Evolutionary conservation across 495 filamentous ascomycete species (phyloP).

Genomic region (Parathielavia hyrcaniae): DNA sequence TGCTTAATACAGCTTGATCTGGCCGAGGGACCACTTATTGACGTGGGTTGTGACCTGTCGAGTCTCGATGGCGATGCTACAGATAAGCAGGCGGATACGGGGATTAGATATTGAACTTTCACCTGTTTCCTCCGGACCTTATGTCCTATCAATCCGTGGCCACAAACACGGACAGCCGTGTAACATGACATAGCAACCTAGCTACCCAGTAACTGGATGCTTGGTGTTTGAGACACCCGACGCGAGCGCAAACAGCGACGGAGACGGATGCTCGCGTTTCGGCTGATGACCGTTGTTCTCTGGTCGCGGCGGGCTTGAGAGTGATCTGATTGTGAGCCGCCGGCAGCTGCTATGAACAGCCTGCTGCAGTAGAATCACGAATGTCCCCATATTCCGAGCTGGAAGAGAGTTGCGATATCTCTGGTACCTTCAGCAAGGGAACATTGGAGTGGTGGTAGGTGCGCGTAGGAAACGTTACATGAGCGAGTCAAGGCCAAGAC

Average conservation of each 20-base stretch:
- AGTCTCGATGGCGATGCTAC: not conserved
- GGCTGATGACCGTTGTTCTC: not conserved
- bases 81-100: not conserved
- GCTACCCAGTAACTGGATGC: not conserved
- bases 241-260: not conserved
- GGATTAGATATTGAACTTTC: not conserved
- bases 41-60: not conserved
- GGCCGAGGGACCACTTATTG: not conserved
- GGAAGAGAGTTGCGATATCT: not conserved
- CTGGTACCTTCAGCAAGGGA: conserved; percentile 6
- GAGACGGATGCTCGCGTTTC: no score
- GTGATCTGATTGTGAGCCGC: not conserved
- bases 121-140: not conserved
- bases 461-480: conserved; percentile 20
- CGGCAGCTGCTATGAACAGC: not conserved
- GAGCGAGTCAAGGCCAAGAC: not conserved
- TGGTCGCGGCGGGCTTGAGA: not conserved
- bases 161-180: not conserved
- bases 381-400: no score
- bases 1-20: not conserved
- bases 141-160: not conserved
- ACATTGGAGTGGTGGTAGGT: not conserved
- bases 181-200: conserved; percentile 4
- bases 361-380: not conserved
- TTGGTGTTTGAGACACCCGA: not conserved